These are phyloP conservation scores for Rhizoclosmatium sp. DNA, from an alignment of 192 early-diverging fungal genomes.

Conservation along the genomic window DNA sequence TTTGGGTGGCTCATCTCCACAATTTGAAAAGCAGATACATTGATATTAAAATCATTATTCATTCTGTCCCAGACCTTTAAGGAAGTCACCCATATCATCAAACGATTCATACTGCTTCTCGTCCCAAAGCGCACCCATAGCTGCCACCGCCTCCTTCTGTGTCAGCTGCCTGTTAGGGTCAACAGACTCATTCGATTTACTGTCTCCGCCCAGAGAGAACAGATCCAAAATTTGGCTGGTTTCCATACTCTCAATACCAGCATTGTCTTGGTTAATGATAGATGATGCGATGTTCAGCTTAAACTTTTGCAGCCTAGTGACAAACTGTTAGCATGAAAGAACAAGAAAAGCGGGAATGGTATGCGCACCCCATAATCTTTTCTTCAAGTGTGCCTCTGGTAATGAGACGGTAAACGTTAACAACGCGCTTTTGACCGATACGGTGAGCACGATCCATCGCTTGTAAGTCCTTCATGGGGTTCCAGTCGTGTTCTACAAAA, in stretches of 20 bases:
- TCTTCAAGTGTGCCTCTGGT: slow-evolving; percentile 97
- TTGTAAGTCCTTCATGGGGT: slow-evolving; percentile 98
- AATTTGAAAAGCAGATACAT: neutral
- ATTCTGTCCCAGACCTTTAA: slow-evolving; percentile 21
- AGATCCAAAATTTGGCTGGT: slow-evolving; percentile 95
- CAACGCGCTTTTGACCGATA: slow-evolving; percentile 95
- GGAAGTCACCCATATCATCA: slow-evolving; percentile 30
- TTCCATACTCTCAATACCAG: slow-evolving; percentile 93
- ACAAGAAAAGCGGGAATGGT: slow-evolving; percentile 17
- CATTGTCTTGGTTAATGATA: slow-evolving; percentile 95
- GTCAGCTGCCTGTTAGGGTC: slow-evolving; percentile 63
- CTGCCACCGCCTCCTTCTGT: slow-evolving; percentile 75
- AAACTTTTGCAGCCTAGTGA: slow-evolving; percentile 89
- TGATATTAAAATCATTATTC: neutral
- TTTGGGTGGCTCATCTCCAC: neutral
- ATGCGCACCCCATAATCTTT: slow-evolving; percentile 95
- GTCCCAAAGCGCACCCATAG: slow-evolving; percentile 88
- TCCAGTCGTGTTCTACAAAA: slow-evolving; percentile 99
- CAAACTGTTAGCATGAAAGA: slow-evolving; percentile 14
- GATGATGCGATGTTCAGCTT: slow-evolving; percentile 97
- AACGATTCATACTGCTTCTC: slow-evolving; percentile 70
- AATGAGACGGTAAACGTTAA: slow-evolving; percentile 98
- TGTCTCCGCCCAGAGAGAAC: slow-evolving; percentile 75
- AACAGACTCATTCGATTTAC: slow-evolving; percentile 26
- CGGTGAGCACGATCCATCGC: slow-evolving; percentile 99